Evolutionary conservation across 306 rosid genomes (phyloP), one percentile per base, ranked within the genome.

Genomic region (Dryas drummondii): DNA sequence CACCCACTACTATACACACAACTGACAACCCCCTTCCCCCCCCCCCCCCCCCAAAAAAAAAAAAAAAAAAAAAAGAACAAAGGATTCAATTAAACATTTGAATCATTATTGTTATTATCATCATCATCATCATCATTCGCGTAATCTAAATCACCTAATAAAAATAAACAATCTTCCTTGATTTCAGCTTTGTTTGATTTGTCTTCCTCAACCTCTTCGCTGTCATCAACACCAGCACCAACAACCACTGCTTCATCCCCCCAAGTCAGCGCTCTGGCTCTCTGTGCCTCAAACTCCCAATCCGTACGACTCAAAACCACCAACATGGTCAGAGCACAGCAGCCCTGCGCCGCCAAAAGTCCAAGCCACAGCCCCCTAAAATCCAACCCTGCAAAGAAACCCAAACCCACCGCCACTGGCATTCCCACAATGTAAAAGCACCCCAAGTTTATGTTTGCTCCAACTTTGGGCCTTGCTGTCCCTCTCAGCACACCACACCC

Each of bases 401-500:
- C 87, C 45, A 90, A 44, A 69, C 79, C 85, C 75, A 94, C 46
- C 0, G 98, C 91, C 76, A 91, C 91, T 8, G 98, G 96, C 97
- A 82, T 90, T 77, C 98, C 98, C 54, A 94, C 94, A 14, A 90
- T 72, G 77, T 94, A 94, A 62, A 94, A 94, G 68, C 98, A 90
- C 1, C 96, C 89, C 79, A 94, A 60, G 81, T 94, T 94, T 52
- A 94, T 87, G 27, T 90, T 81, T 2, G 98, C 98, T 8, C 93
- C 98, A 3, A 87, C 87, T 77, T 87, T 90, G 5, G 97, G 97
- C 84, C 98, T 82, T 16, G 98, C 98, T 1, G 93, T 90, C 6
- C 98, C 98, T 72, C 98, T 86, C 7, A 94, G 72, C 2, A 91
- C 96, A 5, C 98, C 98, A 67, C 98, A 94, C 2, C 98, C 98